Conservation (phyloP, 108 stramenopile species). For the Thalassiosira profunda region DNA sequence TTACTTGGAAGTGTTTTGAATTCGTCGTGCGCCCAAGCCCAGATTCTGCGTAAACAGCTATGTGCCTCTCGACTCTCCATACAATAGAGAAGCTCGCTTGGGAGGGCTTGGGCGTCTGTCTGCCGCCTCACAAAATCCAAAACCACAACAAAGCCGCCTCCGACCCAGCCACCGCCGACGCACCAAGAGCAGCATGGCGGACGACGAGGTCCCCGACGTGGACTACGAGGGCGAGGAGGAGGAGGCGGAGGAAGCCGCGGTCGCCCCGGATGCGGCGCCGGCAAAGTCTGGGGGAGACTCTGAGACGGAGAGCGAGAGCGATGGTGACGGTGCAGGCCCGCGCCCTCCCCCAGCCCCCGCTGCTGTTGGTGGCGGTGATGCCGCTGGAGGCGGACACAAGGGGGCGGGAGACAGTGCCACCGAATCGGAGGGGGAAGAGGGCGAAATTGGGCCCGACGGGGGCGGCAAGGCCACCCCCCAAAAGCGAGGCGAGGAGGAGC, state of each 20-base stretch:
- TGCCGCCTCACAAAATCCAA: too few species aligned
- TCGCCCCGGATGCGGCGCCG: not conserved
- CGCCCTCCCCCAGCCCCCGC: not conserved
- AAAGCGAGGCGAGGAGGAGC: not conserved
- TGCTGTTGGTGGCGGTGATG: not conserved
- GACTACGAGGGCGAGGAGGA: slow-evolving; percentile 52
- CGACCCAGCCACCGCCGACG: not conserved
- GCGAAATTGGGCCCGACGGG: too few species aligned
- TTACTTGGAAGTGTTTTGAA: too few species aligned
- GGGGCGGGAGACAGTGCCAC: slow-evolving; percentile 5
- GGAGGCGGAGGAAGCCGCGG: not conserved
- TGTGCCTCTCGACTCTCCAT: too few species aligned
- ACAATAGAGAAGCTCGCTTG: too few species aligned
- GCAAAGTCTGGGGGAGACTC: slow-evolving; percentile 19
- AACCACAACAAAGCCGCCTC: too few species aligned
- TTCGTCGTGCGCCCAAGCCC: too few species aligned
- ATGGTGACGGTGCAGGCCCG: slow-evolving; percentile 17
- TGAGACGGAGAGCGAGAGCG: slow-evolving; percentile 29
- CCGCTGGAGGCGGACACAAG: too few species aligned
- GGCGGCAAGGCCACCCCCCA: not conserved
- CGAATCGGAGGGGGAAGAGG: slow-evolving; percentile 1
- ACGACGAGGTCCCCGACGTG: slow-evolving; percentile 42
- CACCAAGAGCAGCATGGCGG: slow-evolving; percentile 8
- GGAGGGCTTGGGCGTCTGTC: too few species aligned
- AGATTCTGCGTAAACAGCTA: too few species aligned